Conservation (phyloP, 192 early-diverging fungal species). For the Backusella tarrabulga region DNA sequence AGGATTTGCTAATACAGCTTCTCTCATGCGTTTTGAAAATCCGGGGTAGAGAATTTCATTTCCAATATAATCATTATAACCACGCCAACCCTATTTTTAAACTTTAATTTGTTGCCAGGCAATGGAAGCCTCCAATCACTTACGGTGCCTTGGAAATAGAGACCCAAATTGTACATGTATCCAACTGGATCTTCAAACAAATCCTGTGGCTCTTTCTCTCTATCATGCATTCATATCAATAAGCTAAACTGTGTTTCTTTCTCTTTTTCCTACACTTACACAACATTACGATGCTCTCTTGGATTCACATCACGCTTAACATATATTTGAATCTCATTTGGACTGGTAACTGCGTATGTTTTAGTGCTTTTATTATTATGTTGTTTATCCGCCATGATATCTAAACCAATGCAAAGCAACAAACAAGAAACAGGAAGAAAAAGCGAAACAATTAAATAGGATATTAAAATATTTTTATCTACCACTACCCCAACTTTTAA, state of each 20-base stretch:
- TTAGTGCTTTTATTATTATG: not conserved
- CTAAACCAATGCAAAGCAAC: not conserved
- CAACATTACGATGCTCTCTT: slow-evolving; percentile 32
- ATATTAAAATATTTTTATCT: not conserved
- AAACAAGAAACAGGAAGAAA: not conserved
- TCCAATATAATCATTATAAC: slow-evolving; percentile 76
- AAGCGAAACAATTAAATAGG: not conserved
- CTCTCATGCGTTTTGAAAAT: slow-evolving; percentile 63
- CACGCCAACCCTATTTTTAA: slow-evolving; percentile 69
- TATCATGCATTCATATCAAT: not conserved
- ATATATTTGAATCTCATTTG: slow-evolving; percentile 4
- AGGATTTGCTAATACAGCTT: slow-evolving; percentile 51
- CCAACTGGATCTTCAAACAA: slow-evolving; percentile 72
- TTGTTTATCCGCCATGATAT: not conserved
- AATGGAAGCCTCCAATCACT: slow-evolving; percentile 15
- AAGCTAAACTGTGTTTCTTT: not conserved
- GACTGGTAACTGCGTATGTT: not conserved
- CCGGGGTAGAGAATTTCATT: slow-evolving; percentile 65
- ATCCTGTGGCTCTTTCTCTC: slow-evolving; percentile 45
- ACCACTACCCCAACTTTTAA: not conserved
- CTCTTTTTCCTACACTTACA: slow-evolving; percentile 18
- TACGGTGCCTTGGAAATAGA: slow-evolving; percentile 59
- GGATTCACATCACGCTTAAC: slow-evolving; percentile 12
- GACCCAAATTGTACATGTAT: slow-evolving; percentile 59
- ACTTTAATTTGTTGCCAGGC: not conserved